These are phyloP conservation scores for Alternaria alternata DNA, from an alignment of 2,329 filamentous ascomycete genomes.

Conservation along the genomic window DNA sequence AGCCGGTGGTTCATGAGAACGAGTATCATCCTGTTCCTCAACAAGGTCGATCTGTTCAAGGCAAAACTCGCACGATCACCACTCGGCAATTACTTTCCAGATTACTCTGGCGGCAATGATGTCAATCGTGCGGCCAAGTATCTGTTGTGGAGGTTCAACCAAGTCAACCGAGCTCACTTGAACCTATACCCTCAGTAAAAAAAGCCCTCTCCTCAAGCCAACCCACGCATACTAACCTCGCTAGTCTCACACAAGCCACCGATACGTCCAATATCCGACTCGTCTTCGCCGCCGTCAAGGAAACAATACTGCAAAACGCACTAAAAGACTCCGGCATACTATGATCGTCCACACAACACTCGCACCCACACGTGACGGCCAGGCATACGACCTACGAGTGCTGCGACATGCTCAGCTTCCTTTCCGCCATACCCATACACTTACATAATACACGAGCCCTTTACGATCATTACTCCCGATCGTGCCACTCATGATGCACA, in stretches of 20 bases:
- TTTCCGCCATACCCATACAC: constrained; percentile 23
- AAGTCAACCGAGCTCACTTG: constrained; percentile 94
- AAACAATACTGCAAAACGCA: constrained; percentile 98
- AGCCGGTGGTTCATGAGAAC: constrained; percentile 99
- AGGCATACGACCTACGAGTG: constrained; percentile 38
- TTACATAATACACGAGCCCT: constrained; percentile 48
- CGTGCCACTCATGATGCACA: constrained; percentile 40
- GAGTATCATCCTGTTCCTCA: constrained; percentile 97
- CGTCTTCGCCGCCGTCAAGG: constrained; percentile 97
- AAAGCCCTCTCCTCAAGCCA: neutral
- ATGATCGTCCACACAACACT: constrained; percentile 36
- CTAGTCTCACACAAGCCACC: constrained; percentile 94
- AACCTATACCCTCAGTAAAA: constrained; percentile 91
- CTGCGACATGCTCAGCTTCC: constrained; percentile 12
- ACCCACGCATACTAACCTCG: constrained; percentile 20
- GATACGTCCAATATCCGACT: constrained; percentile 98
- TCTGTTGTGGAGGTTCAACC: constrained; percentile 96
- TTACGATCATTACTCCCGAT: constrained; percentile 43
- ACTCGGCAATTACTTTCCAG: constrained; percentile 93
- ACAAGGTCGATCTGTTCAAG: constrained; percentile 98
- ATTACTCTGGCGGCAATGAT: constrained; percentile 97
- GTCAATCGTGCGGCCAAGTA: constrained; percentile 99
- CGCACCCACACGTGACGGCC: constrained; percentile 36
- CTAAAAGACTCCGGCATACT: constrained; percentile 98
- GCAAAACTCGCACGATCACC: constrained; percentile 91